These are phyloP conservation scores for Globisporangium viniferum DNA, from an alignment of 352 stramenopile genomes.

Conservation along the genomic window DNA sequence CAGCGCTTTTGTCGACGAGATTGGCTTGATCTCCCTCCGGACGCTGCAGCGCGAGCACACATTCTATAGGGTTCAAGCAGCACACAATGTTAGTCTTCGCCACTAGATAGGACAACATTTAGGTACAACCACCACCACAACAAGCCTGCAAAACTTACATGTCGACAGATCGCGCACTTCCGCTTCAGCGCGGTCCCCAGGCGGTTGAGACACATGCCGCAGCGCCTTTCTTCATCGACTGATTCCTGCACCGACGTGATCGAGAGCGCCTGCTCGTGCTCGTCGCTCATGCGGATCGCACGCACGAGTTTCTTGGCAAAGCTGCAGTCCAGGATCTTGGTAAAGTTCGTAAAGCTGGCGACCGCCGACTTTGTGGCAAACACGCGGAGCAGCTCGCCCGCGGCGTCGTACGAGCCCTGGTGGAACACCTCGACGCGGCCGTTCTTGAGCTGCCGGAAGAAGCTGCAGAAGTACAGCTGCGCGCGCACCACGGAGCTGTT, in stretches of 20 bases:
- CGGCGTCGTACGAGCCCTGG: conserved; percentile 50
- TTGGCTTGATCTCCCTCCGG: conserved; percentile 40
- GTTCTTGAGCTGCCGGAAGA: conserved; percentile 59
- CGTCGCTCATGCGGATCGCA: conserved; percentile 31
- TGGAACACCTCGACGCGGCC: conserved; percentile 64
- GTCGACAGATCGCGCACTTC: conserved; percentile 43
- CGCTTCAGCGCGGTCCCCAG: conserved; percentile 27
- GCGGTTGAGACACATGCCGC: conserved; percentile 45
- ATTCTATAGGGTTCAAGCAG: neutral
- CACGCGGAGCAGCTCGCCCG: conserved; percentile 37
- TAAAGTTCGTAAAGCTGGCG: conserved; percentile 38
- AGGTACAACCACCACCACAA: neutral
- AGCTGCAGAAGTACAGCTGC: conserved; percentile 62
- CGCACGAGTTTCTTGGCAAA: conserved; percentile 62
- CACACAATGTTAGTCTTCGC: neutral
- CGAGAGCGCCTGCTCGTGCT: conserved; percentile 27
- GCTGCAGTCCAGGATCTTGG: conserved; percentile 40
- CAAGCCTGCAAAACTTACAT: conserved; percentile 20
- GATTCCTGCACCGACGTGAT: conserved; percentile 31
- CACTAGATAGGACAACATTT: neutral
- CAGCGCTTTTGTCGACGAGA: conserved; percentile 13
- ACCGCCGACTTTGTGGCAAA: conserved; percentile 47
- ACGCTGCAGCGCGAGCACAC: conserved; percentile 48
- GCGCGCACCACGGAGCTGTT: conserved; percentile 55
- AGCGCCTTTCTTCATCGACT: conserved; percentile 33